phyloP scores from a whole-genome alignment of 352 stramenopile species.

The Phytopythium helicoides region DNA sequence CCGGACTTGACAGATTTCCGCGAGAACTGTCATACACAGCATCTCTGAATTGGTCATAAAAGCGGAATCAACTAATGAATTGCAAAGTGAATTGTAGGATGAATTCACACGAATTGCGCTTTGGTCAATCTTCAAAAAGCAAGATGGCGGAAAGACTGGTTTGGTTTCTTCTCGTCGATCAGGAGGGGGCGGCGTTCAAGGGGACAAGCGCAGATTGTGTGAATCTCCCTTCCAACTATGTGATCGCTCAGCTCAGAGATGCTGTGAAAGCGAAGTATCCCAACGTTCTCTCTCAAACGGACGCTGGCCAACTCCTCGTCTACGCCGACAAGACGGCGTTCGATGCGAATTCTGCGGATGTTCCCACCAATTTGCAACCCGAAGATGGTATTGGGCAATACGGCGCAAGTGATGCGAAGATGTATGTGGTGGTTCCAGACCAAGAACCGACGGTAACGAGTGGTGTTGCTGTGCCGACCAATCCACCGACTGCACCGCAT shows the following conservation, averaged over 20 bases:
- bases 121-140: conserved; percentile 3
- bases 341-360: conserved; percentile 17
- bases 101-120: conserved; percentile 2
- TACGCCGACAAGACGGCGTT: conserved; percentile 21
- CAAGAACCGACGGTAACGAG: too few relatives aligned
- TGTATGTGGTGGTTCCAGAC: conserved; percentile 19
- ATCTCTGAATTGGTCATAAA: too few relatives aligned
- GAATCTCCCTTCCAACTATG: background rate
- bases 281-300: background rate
- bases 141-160: conserved; percentile 17
- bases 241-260: conserved; percentile 8
- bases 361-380: conserved; percentile 18
- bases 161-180: conserved; percentile 18
- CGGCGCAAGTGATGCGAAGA: conserved; percentile 12
- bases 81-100: too few relatives aligned
- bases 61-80: too few relatives aligned
- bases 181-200: conserved; percentile 14
- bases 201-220: conserved; percentile 10
- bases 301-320: conserved; percentile 5
- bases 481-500: too few relatives aligned
- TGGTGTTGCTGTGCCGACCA: too few relatives aligned
- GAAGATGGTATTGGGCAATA: conserved; percentile 14
- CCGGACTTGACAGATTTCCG: too few relatives aligned
- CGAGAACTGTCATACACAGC: too few relatives aligned
- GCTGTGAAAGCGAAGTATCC: conserved; percentile 5